phyloP scores from a whole-genome alignment of 305 asterid species.

The Euphrasia arctica region DNA sequence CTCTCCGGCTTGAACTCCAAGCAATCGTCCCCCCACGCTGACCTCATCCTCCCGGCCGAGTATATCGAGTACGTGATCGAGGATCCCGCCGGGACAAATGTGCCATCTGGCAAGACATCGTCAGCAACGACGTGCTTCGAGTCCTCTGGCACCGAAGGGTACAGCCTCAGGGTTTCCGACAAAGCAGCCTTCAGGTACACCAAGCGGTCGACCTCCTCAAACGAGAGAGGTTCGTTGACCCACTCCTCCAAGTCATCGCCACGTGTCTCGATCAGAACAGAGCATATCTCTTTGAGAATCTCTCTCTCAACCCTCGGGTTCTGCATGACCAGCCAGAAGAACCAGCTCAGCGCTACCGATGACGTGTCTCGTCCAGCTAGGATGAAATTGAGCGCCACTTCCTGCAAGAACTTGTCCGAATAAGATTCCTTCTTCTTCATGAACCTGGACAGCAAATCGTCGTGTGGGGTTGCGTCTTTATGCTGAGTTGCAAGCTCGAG shows the following conservation, averaged over 20 bases:
- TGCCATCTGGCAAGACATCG: conserved; percentile 78
- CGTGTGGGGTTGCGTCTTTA: conserved; percentile 51
- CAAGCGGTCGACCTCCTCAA: conserved; percentile 75
- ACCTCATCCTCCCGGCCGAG: conserved; percentile 83
- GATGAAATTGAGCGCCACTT: conserved; percentile 92
- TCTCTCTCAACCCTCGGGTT: conserved; percentile 59
- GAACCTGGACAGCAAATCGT: conserved; percentile 78
- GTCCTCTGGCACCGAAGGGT: conserved; percentile 94
- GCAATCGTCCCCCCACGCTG: conserved; percentile 86
- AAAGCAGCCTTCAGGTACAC: conserved; percentile 71
- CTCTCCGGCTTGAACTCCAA: conserved; percentile 79
- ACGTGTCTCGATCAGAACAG: conserved; percentile 63
- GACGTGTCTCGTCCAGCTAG: conserved; percentile 96
- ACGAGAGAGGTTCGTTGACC: conserved; percentile 55
- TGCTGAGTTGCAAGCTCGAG: conserved; percentile 56
- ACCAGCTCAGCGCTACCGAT: conserved; percentile 90
- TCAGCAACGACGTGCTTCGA: conserved; percentile 77
- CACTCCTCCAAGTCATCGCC: conserved; percentile 47
- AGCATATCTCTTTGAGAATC: conserved; percentile 58
- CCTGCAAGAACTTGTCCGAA: conserved; percentile 63
- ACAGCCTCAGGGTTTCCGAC: conserved; percentile 76
- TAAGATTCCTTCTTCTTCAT: conserved; percentile 86
- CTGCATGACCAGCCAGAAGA: conserved; percentile 75
- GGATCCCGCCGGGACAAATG: conserved; percentile 85
- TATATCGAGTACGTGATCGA: conserved; percentile 82